A percentile compares a stretch with the other conserved stretches of the same genome.
Evolutionary conservation across 2,329 filamentous ascomycete species (phyloP).

Genomic region (Microsporum audouinii): DNA sequence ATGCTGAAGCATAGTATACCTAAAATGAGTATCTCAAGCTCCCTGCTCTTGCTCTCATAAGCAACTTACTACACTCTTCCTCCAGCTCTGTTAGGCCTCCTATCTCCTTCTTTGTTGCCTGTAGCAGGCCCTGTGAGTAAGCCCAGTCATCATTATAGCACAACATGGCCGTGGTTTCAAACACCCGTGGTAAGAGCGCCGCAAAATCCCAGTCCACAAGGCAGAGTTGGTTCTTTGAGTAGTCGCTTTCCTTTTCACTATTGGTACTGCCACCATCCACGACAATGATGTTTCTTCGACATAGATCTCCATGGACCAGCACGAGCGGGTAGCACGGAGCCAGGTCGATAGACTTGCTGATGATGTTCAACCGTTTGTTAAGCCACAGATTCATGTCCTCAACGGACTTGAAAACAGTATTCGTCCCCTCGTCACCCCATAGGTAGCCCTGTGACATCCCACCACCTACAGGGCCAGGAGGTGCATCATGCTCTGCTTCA

Average conservation of each 20-base stretch:
- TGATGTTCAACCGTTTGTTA: constrained; percentile 13
- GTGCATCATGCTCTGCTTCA: not conserved
- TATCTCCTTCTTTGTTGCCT: not conserved
- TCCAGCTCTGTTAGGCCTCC: too few species aligned
- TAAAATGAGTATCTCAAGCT: too few species aligned
- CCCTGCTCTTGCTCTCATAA: too few species aligned
- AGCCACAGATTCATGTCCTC: constrained; percentile 13
- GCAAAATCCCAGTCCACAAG: constrained; percentile 6
- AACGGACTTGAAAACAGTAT: constrained; percentile 10
- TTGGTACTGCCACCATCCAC: constrained; percentile 4
- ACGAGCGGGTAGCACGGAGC: constrained; percentile 12
- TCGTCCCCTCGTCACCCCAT: constrained; percentile 13
- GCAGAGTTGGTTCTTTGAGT: not conserved
- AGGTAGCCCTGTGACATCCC: constrained; percentile 11
- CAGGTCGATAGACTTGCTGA: constrained; percentile 14
- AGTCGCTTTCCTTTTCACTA: not conserved
- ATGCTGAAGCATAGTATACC: too few species aligned
- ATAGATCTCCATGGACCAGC: constrained; percentile 14
- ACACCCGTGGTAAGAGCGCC: constrained; percentile 6
- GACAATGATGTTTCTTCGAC: constrained; percentile 10
- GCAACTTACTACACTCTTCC: too few species aligned
- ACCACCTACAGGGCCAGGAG: constrained; percentile 13
- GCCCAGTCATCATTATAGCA: constrained; percentile 2
- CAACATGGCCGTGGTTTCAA: constrained; percentile 2
- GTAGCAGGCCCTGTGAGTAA: too few species aligned